These are phyloP conservation scores for Neophaeococcomyces aloes DNA, from an alignment of 2,329 filamentous ascomycete species.

Conservation along the genomic window DNA sequence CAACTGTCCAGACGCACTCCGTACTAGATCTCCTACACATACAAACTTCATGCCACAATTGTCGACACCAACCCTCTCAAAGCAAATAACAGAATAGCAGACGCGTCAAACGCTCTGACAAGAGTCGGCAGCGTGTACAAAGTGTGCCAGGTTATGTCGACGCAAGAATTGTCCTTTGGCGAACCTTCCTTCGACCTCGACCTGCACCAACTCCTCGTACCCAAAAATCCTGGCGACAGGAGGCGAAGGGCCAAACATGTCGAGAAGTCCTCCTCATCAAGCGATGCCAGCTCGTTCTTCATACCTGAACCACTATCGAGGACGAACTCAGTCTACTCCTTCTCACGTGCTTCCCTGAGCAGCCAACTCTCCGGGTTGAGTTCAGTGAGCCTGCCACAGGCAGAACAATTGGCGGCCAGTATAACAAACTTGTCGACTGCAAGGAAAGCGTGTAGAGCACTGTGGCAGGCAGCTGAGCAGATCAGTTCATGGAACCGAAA, in stretches of 20 bases:
- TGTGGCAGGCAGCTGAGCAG: constrained; percentile 81
- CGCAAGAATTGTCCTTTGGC: constrained; percentile 19
- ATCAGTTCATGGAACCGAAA: constrained; percentile 91
- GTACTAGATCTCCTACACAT: too few species aligned
- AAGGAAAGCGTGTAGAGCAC: constrained; percentile 67
- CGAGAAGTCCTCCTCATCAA: constrained; percentile 18
- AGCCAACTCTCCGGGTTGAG: constrained; percentile 89
- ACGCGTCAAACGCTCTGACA: too few species aligned
- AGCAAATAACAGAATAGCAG: too few species aligned
- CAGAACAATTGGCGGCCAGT: constrained; percentile 68
- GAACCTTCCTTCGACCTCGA: constrained; percentile 22
- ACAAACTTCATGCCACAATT: too few species aligned
- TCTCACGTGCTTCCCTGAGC: constrained; percentile 84
- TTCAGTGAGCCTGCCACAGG: constrained; percentile 77
- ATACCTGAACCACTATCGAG: constrained; percentile 44
- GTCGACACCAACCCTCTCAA: too few species aligned
- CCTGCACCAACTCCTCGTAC: constrained; percentile 21
- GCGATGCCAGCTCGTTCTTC: constrained; percentile 33
- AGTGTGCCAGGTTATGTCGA: constrained; percentile 9
- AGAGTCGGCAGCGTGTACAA: too few species aligned
- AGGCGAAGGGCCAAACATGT: constrained; percentile 14
- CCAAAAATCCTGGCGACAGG: constrained; percentile 16
- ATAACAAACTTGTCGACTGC: constrained; percentile 79
- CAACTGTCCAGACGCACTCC: too few species aligned
- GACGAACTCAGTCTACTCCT: constrained; percentile 81